phyloP scores from a whole-genome alignment of 73 alveolate species.

The Paramecium bursaria region DNA sequence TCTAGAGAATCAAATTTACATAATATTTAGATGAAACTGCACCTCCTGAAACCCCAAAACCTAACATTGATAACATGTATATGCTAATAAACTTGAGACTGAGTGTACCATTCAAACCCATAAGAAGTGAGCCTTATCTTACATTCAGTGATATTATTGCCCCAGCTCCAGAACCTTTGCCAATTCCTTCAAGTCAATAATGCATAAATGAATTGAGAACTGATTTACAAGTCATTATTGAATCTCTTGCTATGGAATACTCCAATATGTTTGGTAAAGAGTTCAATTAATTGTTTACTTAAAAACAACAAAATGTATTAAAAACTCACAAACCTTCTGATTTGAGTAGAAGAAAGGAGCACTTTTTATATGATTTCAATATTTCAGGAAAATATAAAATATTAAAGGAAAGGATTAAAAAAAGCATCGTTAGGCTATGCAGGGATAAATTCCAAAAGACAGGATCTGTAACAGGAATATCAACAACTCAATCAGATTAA shows the following conservation, averaged over 20 bases:
- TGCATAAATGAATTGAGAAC: constrained; percentile 91
- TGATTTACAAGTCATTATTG: constrained; percentile 76
- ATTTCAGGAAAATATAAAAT: constrained; percentile 93
- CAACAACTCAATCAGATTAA: constrained; percentile 89
- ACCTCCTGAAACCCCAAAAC: constrained; percentile 70
- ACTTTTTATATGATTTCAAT: constrained; percentile 94
- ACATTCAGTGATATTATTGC: constrained; percentile 86
- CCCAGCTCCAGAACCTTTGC: constrained; percentile 84
- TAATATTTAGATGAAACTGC: constrained; percentile 51
- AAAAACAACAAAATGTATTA: constrained; percentile 76
- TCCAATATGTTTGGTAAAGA: constrained; percentile 82
- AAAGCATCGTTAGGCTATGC: constrained; percentile 94
- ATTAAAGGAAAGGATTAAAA: constrained; percentile 95
- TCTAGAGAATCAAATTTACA: constrained; percentile 70
- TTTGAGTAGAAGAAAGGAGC: constrained; percentile 89
- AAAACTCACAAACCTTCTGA: constrained; percentile 74
- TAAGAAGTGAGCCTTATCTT: constrained; percentile 76
- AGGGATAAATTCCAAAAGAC: constrained; percentile 91
- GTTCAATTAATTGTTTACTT: constrained; percentile 67
- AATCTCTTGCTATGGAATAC: constrained; percentile 90
- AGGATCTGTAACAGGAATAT: constrained; percentile 92
- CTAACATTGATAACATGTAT: constrained; percentile 77
- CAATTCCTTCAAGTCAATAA: constrained; percentile 79
- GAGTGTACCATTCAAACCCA: constrained; percentile 84
- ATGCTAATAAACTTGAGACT: constrained; percentile 78